Base-by-base conservation (phyloP, 2,329 filamentous ascomycete species). In the Sporothrix pallida region DNA sequence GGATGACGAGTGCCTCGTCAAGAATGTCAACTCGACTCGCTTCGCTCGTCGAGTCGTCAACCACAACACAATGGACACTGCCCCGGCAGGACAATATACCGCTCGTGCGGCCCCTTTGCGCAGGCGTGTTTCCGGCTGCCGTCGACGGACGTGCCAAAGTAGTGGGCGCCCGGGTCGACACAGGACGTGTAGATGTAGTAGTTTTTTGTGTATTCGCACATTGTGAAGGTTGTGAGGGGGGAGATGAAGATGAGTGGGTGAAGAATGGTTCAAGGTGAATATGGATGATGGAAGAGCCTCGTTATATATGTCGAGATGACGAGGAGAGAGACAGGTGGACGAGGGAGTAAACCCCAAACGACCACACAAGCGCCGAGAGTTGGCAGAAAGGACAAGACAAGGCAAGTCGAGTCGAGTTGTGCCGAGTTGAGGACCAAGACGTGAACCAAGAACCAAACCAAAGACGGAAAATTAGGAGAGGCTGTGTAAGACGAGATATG, bases 111-210 rank as follows among this genome's bases (percentile, higher is more conserved):
- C 0, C 90, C 87, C 73, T 86, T 85, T 6, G 87, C 79, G 77
- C 92, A 94, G 46, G 87, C 84, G 46, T 85, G 82, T 74, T 89
- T 86, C 76, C 85, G 86, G 79, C 84, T 88, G 73, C 91, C 91
- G 78, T 94, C 92, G 71, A 91, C 84, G 0, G 89, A 89, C 1
- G 90, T 93, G 76, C 88, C 86, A 80, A 92, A 91, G 81, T 93
- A 93, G 81, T 94, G 92, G 17, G 87, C 85, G 56, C 88, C 89
- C 0, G 91, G 91, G 79, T 93, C 90, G 73, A 86, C 82, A 79
- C 92, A 94, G 60, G 88, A 86, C 73, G 90, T 90, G 83, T 93
- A 93, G 81, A 94, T 90, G 82, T 93, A 93, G 81, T 91, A 93
- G 82, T 93, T 93, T 78, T 91, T 92, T 78, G 89, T 91, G 79